Percentiles rank a stretch among this genome's conserved stretches.
These are phyloP conservation scores for Ampelomyces quisqualis DNA, from an alignment of 2,329 filamentous ascomycete genomes.

Conservation along the genomic window DNA sequence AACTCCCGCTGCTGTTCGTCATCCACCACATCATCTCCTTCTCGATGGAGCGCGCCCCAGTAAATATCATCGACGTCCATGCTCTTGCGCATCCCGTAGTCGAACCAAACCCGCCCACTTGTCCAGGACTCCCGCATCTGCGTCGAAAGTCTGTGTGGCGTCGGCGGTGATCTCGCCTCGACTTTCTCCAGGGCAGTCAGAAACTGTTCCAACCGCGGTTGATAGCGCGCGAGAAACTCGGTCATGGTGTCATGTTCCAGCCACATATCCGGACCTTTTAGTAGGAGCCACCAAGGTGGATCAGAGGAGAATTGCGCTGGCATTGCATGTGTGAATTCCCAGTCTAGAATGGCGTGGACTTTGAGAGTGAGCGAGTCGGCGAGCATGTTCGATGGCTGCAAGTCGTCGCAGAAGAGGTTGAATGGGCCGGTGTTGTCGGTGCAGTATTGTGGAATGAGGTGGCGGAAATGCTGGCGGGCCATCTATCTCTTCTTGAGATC, in stretches of 20 bases:
- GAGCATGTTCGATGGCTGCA: slow-evolving; percentile 46
- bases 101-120: slow-evolving; percentile 42
- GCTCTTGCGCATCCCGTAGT: slow-evolving; percentile 41
- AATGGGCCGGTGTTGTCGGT: slow-evolving; percentile 38
- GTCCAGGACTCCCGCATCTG: slow-evolving; percentile 43
- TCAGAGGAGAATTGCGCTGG: slow-evolving; percentile 44
- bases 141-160: slow-evolving; percentile 20
- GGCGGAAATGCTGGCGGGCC: neutral
- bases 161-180: slow-evolving; percentile 8
- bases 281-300: slow-evolving; percentile 46
- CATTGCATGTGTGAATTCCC: slow-evolving; percentile 48
- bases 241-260: slow-evolving; percentile 10
- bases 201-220: slow-evolving; percentile 41
- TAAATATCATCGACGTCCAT: slow-evolving; percentile 40
- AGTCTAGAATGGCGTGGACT: slow-evolving; percentile 41
- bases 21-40: neutral
- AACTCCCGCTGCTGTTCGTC: neutral
- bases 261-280: slow-evolving; percentile 22
- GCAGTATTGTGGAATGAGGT: neutral
- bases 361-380: slow-evolving; percentile 28
- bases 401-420: slow-evolving; percentile 41
- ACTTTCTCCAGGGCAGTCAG: slow-evolving; percentile 34
- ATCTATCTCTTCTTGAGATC: neutral
- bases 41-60: slow-evolving; percentile 11
- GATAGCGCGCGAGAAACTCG: slow-evolving; percentile 27